Base-by-base conservation (phyloP, 1,284 basidiomycete genomes). In the Malassezia sp. region DNA sequence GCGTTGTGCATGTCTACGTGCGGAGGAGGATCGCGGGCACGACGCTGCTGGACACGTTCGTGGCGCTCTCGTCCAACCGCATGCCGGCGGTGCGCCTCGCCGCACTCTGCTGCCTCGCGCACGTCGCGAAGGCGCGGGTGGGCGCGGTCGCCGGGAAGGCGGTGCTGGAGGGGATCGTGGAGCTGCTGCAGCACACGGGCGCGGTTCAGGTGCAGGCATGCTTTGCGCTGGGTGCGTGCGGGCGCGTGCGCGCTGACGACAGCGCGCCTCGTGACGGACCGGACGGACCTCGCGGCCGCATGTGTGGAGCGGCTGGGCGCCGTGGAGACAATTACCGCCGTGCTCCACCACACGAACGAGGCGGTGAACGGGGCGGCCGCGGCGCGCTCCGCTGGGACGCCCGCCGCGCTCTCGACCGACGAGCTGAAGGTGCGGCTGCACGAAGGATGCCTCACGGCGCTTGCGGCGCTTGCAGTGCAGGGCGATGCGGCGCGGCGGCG, bases 71-170 rank as follows among this genome's bases (percentile, higher is more conserved):
- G n/a, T 42, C 53, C 9, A 42, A 52, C 4, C 53, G 57, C 24
- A 49, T 38, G 30, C 52, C 53, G 4, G 46, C 52, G 15, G 54
- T 67, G 23, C 54, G 63, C 9, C 54, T 67, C 6, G 63, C 59
- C 9, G 63, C 64, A 15, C 62, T 60, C 33, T 51, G 49, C 37
- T 65, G 58, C 38, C 47, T 67, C 18, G 51, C 57, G 23, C 56
- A 65, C 42, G 56, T 67, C 15, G 53, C 61, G 51, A 61, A 60
- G 38, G 54, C 61, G 15, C 54, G 50, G 2, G 58, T 63, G 40
- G 52, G 57, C 5, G 45, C 55, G 6, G 53, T 55, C 24, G 59
- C 62, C n/a, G 57, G 56, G 22, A 54, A 63, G 31, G 54, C 52
- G 35, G 57, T 62, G 4, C 46, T 67, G 4, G 54, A 55, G n/a